Percentiles rank a stretch among this genome's conserved stretches.
phyloP scores from a whole-genome alignment of 352 stramenopile genomes.

The Phytophthora pistaciae region DNA sequence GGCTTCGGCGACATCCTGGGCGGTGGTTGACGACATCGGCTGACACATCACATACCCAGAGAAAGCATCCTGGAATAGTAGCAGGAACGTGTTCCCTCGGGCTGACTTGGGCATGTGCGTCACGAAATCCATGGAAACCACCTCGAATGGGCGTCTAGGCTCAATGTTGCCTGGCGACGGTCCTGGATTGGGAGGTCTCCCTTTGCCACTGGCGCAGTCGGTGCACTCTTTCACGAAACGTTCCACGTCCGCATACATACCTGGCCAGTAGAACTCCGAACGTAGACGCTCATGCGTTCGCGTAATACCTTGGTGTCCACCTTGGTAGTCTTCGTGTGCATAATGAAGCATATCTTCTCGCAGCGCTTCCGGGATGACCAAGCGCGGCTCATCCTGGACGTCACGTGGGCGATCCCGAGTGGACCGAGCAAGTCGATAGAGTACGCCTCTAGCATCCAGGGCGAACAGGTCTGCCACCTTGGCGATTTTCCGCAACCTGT shows the following conservation, averaged over 20 bases:
- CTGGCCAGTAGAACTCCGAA: background rate
- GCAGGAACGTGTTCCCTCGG: constrained; percentile 1
- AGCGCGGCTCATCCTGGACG: background rate
- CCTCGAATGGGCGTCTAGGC: background rate
- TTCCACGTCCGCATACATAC: no score
- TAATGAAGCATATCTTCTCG: no score
- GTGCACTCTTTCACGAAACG: no score
- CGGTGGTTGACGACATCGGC: background rate
- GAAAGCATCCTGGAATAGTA: constrained; percentile 6
- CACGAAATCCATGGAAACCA: constrained; percentile 9
- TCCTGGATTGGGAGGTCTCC: no score
- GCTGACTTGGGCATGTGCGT: background rate
- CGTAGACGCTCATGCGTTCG: background rate
- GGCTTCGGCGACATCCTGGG: constrained; percentile 8
- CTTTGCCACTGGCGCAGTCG: no score
- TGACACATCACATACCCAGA: constrained; percentile 9
- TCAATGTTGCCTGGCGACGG: background rate
- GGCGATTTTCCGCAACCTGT: background rate
- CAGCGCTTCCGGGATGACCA: background rate
- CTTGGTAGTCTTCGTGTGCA: no score
- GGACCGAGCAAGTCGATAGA: background rate
- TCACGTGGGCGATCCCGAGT: background rate
- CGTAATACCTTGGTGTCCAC: background rate
- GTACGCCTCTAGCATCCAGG: background rate
- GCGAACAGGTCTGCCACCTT: background rate